Evolutionary conservation across 371 early-diverging fungal genomes (phyloP).

Genomic region (Thermomucor indicae-seudaticae): DNA sequence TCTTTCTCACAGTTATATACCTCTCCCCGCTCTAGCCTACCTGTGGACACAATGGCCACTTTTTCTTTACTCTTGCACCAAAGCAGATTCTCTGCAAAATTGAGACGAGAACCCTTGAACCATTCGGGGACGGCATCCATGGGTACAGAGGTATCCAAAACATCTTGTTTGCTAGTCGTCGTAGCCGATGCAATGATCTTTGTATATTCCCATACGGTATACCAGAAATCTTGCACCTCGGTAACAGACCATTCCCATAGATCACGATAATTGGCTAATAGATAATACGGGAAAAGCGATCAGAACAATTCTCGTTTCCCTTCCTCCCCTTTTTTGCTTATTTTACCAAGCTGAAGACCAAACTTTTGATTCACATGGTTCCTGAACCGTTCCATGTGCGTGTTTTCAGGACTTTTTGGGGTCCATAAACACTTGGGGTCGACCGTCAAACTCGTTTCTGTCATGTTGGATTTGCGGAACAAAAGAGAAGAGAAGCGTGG

Average conservation of each 20-base stretch:
- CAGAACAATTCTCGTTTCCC: neutral
- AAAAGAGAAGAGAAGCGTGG: too few species aligned
- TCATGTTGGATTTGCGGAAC: neutral
- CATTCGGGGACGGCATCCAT: slow-evolving; percentile 90
- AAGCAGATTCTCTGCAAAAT: slow-evolving; percentile 91
- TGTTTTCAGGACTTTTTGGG: slow-evolving; percentile 48
- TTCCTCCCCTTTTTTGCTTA: neutral
- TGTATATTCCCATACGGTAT: slow-evolving; percentile 82
- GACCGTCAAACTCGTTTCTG: slow-evolving; percentile 1
- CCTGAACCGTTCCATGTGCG: slow-evolving; percentile 68
- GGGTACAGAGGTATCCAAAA: slow-evolving; percentile 59
- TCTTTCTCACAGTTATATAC: neutral
- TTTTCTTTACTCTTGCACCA: slow-evolving; percentile 60
- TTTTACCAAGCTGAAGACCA: slow-evolving; percentile 49
- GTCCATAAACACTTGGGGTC: slow-evolving; percentile 56
- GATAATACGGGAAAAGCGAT: neutral
- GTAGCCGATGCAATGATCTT: slow-evolving; percentile 55
- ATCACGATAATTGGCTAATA: slow-evolving; percentile 55
- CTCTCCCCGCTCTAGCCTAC: slow-evolving; percentile 21
- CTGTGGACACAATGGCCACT: slow-evolving; percentile 73
- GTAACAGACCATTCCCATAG: slow-evolving; percentile 84
- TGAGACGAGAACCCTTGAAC: slow-evolving; percentile 83
- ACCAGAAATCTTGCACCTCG: slow-evolving; percentile 80
- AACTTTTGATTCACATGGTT: slow-evolving; percentile 57
- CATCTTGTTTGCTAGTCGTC: slow-evolving; percentile 32